Evolutionary conservation across 805 yeast species (phyloP).

Genomic region (Pichia californica): DNA sequence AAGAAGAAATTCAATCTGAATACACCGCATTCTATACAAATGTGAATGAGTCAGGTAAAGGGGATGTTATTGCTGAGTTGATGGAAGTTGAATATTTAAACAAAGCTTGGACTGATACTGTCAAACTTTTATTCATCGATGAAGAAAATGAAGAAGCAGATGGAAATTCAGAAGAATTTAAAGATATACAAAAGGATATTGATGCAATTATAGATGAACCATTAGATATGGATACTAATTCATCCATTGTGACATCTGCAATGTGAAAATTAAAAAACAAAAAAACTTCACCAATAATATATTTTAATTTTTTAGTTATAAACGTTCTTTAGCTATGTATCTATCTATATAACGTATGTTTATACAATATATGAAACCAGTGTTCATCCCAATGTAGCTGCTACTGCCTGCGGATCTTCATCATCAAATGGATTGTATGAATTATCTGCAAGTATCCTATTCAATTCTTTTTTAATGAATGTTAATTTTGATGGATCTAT

Average conservation of each 20-base stretch:
- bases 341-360: too few species aligned
- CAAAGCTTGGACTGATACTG: slow-evolving; percentile 29
- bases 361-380: too few species aligned
- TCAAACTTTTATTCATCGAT: slow-evolving; percentile 25
- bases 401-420: slow-evolving; percentile 36
- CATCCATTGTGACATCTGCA: slow-evolving; percentile 29
- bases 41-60: slow-evolving; percentile 23
- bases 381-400: too few species aligned
- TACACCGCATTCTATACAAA: slow-evolving; percentile 49
- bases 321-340: too few species aligned
- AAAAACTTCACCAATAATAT: too few species aligned
- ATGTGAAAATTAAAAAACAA: not conserved
- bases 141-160: slow-evolving; percentile 10
- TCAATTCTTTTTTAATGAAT: slow-evolving; percentile 70
- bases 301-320: too few species aligned
- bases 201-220: slow-evolving; percentile 2
- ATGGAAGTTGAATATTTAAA: slow-evolving; percentile 61
- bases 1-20: slow-evolving; percentile 49
- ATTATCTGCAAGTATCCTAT: slow-evolving; percentile 69
- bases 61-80: slow-evolving; percentile 37
- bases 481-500: slow-evolving; percentile 74
- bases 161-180: not conserved
- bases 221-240: not conserved
- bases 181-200: slow-evolving; percentile 5
- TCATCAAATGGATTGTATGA: slow-evolving; percentile 81